These are phyloP conservation scores for Blastomyces silverae DNA, from an alignment of 2,329 filamentous ascomycete genomes.

Conservation along the genomic window DNA sequence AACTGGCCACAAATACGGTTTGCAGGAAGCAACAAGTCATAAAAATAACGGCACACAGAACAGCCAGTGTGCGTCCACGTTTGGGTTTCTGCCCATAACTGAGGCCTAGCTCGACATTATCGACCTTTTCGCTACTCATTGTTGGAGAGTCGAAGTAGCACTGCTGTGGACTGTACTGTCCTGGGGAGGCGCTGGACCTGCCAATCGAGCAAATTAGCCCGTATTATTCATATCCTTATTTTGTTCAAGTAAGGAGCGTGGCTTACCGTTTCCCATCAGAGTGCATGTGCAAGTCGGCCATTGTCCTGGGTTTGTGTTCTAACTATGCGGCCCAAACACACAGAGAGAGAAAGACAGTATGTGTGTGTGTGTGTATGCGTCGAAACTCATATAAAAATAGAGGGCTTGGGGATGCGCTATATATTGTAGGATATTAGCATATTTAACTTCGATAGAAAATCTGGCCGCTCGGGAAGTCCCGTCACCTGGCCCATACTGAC, in stretches of 20 bases:
- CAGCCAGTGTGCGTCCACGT: background rate
- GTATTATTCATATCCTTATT: background rate
- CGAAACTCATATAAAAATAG: background rate
- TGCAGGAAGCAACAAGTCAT: background rate
- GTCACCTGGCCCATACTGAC: background rate
- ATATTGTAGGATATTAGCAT: background rate
- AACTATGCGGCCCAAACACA: background rate
- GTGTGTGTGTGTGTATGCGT: too few relatives aligned
- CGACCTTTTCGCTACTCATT: background rate
- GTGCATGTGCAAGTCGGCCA: background rate
- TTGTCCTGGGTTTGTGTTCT: background rate
- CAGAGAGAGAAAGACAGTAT: background rate
- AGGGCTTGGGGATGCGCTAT: background rate
- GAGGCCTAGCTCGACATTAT: background rate
- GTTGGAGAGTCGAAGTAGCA: background rate
- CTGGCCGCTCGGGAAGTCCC: background rate
- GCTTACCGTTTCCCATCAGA: background rate
- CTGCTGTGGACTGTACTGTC: background rate
- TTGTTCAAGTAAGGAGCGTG: background rate
- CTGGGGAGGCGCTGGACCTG: background rate
- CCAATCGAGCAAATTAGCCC: background rate
- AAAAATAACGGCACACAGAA: background rate
- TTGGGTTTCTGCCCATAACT: background rate
- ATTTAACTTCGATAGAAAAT: background rate
- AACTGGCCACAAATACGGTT: background rate